These are phyloP conservation scores for Globisporangium acanthophoron DNA, from an alignment of 352 stramenopile species.

Conservation along the genomic window DNA sequence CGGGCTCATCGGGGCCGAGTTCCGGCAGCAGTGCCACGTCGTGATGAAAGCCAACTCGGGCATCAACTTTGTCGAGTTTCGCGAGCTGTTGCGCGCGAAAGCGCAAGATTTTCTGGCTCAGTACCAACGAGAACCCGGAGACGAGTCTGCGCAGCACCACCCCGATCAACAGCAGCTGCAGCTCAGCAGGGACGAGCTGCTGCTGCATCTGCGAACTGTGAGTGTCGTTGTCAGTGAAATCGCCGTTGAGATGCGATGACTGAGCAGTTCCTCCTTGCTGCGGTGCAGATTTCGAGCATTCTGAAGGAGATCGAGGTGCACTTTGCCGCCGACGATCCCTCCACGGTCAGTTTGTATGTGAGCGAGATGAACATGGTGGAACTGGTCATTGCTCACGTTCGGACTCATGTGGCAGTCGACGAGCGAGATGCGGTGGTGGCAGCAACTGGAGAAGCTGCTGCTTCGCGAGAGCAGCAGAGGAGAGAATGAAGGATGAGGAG, in stretches of 20 bases:
- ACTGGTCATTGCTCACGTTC: too few relatives aligned
- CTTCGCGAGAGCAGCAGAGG: too few relatives aligned
- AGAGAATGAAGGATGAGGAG: too few relatives aligned
- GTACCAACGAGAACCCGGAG: not conserved
- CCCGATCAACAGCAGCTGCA: not conserved
- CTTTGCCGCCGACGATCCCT: not conserved
- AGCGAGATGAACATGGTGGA: too few relatives aligned
- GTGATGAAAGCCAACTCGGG: constrained; percentile 77
- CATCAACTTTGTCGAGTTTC: constrained; percentile 73
- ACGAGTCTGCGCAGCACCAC: not conserved
- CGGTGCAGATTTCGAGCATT: not conserved
- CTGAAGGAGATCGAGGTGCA: not conserved
- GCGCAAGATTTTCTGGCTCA: constrained; percentile 18
- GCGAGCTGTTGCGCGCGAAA: constrained; percentile 47
- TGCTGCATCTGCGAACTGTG: constrained; percentile 1
- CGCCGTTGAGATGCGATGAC: not conserved
- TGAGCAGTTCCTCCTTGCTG: not conserved
- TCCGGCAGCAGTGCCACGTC: constrained; percentile 61
- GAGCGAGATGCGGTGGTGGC: not conserved
- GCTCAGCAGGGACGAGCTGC: constrained; percentile 1
- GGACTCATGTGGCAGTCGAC: not conserved
- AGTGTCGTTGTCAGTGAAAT: not conserved
- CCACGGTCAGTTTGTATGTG: not conserved
- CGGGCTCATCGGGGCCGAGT: constrained; percentile 43
- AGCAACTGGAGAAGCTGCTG: not conserved